Evolutionary conservation across 257 asterid genomes (phyloP).

Genomic region (Fraxinus americana): DNA sequence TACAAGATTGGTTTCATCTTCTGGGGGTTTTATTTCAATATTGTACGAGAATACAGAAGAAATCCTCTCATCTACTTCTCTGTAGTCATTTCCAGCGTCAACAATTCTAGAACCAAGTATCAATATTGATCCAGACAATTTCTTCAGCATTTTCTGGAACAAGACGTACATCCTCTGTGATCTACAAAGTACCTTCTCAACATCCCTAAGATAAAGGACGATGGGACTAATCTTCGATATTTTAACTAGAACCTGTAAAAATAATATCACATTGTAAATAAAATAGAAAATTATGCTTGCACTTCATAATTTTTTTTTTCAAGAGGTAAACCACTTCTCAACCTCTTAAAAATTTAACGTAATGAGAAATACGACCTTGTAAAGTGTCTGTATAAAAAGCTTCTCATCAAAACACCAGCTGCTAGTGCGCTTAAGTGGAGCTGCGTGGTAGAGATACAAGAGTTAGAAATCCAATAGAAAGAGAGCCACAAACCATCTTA

Average conservation of each 20-base stretch:
- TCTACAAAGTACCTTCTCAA: slow-evolving; percentile 59
- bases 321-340: background rate
- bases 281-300: background rate
- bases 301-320: background rate
- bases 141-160: slow-evolving; percentile 83
- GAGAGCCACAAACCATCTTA: slow-evolving; percentile 12
- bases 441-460: slow-evolving; percentile 37
- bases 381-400: slow-evolving; percentile 69
- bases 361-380: slow-evolving; percentile 56
- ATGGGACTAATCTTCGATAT: slow-evolving; percentile 63
- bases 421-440: slow-evolving; percentile 55
- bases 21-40: slow-evolving; percentile 83
- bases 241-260: slow-evolving; percentile 60
- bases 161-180: slow-evolving; percentile 57
- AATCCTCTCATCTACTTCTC: slow-evolving; percentile 61
- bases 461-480: slow-evolving; percentile 19
- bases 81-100: slow-evolving; percentile 48
- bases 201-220: slow-evolving; percentile 82
- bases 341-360: background rate
- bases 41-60: slow-evolving; percentile 75
- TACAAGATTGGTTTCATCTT: slow-evolving; percentile 67
- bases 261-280: slow-evolving; percentile 10
- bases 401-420: slow-evolving; percentile 88
- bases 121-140: slow-evolving; percentile 66
- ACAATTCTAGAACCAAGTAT: slow-evolving; percentile 81